Conservation (phyloP, 257 asterid species). For the Solanum chmielewskii region DNA sequence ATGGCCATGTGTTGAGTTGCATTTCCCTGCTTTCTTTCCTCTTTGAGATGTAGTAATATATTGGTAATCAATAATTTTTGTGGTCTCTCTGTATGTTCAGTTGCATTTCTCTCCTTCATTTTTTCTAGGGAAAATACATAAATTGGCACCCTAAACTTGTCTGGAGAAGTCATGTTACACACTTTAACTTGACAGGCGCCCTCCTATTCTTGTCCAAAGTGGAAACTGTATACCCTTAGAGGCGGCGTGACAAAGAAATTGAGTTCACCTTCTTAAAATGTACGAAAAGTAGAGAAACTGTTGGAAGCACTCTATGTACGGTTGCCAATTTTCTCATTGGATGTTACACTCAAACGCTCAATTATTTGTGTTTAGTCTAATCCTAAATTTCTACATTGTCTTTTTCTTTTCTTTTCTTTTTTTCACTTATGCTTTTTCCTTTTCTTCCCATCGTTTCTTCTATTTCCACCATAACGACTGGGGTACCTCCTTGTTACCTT, state of each 20-base stretch:
- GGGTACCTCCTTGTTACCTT: neutral
- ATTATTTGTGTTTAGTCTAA: neutral
- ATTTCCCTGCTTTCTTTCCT: neutral
- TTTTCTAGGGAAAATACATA: neutral
- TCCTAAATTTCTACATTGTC: neutral
- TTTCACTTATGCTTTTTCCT: neutral
- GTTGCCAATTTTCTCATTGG: neutral
- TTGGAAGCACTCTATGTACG: neutral
- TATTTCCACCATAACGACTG: neutral
- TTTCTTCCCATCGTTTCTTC: neutral
- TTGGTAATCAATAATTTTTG: neutral
- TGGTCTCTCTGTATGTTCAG: neutral
- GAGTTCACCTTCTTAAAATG: neutral
- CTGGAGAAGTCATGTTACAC: neutral
- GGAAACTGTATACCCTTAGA: neutral
- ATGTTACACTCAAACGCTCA: neutral
- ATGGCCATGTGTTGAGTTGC: neutral
- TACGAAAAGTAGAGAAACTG: neutral
- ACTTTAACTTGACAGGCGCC: neutral
- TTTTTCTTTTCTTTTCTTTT: neutral
- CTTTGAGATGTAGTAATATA: neutral
- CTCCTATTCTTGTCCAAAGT: neutral
- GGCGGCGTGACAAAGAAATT: neutral
- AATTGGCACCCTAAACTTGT: neutral
- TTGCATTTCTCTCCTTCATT: neutral